phyloP scores from a whole-genome alignment of 306 rosid genomes.

The Heteromeles arbutifolia region DNA sequence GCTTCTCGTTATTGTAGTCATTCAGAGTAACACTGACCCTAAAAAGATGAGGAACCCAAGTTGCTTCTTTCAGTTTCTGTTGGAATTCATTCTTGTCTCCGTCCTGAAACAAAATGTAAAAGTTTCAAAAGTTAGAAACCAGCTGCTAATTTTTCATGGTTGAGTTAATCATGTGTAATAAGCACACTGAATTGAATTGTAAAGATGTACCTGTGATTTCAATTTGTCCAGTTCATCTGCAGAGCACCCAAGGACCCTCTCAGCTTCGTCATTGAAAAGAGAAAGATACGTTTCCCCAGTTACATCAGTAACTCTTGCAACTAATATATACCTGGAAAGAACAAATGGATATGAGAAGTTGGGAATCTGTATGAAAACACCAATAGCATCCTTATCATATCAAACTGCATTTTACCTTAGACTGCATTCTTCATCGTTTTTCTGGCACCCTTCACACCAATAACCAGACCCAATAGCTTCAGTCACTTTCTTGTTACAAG shows the following conservation, averaged over 20 bases:
- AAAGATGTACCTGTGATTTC: conserved; percentile 49
- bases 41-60: conserved; percentile 77
- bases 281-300: conserved; percentile 61
- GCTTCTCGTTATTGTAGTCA: conserved; percentile 76
- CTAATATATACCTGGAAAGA: conserved; percentile 55
- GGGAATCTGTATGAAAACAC: not conserved
- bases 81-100: conserved; percentile 53
- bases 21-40: conserved; percentile 75
- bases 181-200: not conserved
- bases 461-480: conserved; percentile 65
- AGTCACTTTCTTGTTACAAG: conserved; percentile 82
- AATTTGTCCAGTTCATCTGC: conserved; percentile 70
- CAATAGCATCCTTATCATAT: not conserved
- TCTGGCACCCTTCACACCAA: conserved; percentile 95
- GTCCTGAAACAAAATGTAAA: conserved; percentile 26
- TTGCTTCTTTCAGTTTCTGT: conserved; percentile 60
- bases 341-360: not conserved
- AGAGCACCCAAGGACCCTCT: conserved; percentile 68
- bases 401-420: conserved; percentile 39
- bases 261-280: conserved; percentile 70
- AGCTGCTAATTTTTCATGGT: not conserved
- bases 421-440: conserved; percentile 59
- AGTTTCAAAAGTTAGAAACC: not conserved
- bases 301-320: conserved; percentile 48
- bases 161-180: not conserved